These are phyloP conservation scores for Isoetes taiwanensis DNA, from an alignment of 75 land plant genomes.

Conservation along the genomic window DNA sequence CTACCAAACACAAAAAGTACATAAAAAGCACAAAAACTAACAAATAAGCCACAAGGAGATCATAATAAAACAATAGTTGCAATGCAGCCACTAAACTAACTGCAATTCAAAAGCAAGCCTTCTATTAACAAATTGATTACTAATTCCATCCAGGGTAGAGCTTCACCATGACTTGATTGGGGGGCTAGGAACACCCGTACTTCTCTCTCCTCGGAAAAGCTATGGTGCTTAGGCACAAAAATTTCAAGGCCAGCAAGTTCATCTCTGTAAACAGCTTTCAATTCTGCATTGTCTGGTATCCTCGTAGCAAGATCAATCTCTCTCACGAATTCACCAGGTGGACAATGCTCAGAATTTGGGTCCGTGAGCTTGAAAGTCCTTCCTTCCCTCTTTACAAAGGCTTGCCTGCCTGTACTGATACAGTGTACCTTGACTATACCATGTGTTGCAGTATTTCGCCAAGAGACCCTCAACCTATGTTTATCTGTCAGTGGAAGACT, in stretches of 20 bases:
- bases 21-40: too few relatives aligned
- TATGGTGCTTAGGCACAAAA: conserved; percentile 79
- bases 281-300: conserved; percentile 91
- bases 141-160: too few relatives aligned
- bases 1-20: too few relatives aligned
- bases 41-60: too few relatives aligned
- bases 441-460: conserved; percentile 80
- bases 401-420: conserved; percentile 58
- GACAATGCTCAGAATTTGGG: conserved; percentile 83
- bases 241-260: conserved; percentile 81
- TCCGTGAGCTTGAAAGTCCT: conserved; percentile 84
- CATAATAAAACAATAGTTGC: too few relatives aligned
- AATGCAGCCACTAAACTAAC: too few relatives aligned
- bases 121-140: too few relatives aligned
- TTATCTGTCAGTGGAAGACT: conserved; percentile 84
- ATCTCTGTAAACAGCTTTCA: conserved; percentile 78
- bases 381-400: conserved; percentile 63
- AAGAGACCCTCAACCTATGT: conserved; percentile 82
- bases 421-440: conserved; percentile 81
- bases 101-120: too few relatives aligned
- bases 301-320: conserved; percentile 87
- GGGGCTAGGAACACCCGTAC: too few relatives aligned
- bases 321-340: conserved; percentile 86
- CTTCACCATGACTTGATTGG: too few relatives aligned
- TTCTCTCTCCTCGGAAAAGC: too few relatives aligned